Conservation (phyloP, 805 yeast genomes). For the Torulaspora microellipsoides region DNA sequence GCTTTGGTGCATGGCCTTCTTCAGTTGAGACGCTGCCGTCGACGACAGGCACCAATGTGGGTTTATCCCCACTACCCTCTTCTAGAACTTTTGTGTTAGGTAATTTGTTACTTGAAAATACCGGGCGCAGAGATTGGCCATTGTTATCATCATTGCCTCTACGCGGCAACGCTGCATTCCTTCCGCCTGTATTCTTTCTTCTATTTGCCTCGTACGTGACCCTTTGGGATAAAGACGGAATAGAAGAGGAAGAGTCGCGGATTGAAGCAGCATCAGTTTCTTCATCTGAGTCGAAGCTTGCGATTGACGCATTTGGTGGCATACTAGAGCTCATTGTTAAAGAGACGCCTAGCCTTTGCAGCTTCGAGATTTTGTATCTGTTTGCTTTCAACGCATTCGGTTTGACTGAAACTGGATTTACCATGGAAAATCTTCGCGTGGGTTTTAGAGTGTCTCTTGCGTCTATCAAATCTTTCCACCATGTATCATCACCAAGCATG, state of each 20-base stretch:
- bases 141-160: constrained; percentile 8
- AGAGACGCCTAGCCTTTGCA: constrained; percentile 75
- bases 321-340: constrained; percentile 68
- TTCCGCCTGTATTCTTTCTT: constrained; percentile 8
- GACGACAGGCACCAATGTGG: constrained; percentile 55
- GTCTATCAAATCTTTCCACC: constrained; percentile 75
- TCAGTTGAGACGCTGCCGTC: constrained; percentile 17
- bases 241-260: constrained; percentile 12
- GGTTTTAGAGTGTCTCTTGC: constrained; percentile 44
- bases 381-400: constrained; percentile 18
- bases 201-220: constrained; percentile 12
- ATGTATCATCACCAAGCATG: constrained; percentile 56
- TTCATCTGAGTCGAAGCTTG: constrained; percentile 29
- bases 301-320: constrained; percentile 35
- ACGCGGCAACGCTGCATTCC: constrained; percentile 1
- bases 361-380: constrained; percentile 47
- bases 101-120: constrained; percentile 65
- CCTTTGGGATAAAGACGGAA: constrained; percentile 12
- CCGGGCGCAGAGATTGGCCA: constrained; percentile 41
- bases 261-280: constrained; percentile 28
- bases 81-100: constrained; percentile 65
- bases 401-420: constrained; percentile 28
- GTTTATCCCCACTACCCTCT: constrained; percentile 64
- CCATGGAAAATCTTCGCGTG: constrained; percentile 29
- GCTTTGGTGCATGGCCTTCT: constrained; percentile 8